A percentile compares a stretch with the other conserved stretches of the same genome.
These are phyloP conservation scores for Umbellularia californica DNA, from an alignment of 164 flowering plant genomes.

Conservation along the genomic window DNA sequence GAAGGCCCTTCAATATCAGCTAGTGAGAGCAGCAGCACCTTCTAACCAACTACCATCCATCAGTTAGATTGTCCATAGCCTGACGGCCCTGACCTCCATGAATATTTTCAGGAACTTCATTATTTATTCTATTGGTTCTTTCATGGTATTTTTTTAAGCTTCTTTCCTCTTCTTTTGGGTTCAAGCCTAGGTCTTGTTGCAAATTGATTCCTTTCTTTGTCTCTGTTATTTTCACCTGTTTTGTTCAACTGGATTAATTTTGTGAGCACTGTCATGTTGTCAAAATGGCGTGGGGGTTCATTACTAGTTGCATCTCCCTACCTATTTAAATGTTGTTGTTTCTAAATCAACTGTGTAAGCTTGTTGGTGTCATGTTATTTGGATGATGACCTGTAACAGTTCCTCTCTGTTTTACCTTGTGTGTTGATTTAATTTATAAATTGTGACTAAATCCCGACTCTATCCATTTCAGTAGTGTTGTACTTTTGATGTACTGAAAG, in stretches of 20 bases:
- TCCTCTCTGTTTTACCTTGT: neutral
- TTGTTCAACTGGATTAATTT: neutral
- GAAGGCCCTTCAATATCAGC: conserved; percentile 82
- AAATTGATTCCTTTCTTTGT: neutral
- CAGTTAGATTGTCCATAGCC: conserved; percentile 50
- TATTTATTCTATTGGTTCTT: conserved; percentile 21
- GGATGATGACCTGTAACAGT: neutral
- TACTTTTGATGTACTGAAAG: too few species aligned
- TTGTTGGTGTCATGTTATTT: neutral
- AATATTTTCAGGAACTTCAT: conserved; percentile 7
- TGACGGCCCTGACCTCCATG: conserved; percentile 43
- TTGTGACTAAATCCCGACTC: neutral
- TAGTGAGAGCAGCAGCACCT: conserved; percentile 73
- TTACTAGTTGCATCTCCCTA: neutral
- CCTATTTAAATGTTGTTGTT: neutral
- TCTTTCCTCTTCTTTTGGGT: neutral
- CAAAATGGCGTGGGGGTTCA: neutral
- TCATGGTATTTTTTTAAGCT: neutral
- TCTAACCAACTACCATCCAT: conserved; percentile 22
- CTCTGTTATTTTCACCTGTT: too few species aligned
- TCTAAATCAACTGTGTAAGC: neutral
- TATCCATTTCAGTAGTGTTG: neutral
- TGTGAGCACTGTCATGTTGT: neutral
- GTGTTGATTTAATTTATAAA: neutral
- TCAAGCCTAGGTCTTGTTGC: conserved; percentile 4